Evolutionary conservation across 257 asterid species (phyloP).

Genomic region (Solanum virginianum): DNA sequence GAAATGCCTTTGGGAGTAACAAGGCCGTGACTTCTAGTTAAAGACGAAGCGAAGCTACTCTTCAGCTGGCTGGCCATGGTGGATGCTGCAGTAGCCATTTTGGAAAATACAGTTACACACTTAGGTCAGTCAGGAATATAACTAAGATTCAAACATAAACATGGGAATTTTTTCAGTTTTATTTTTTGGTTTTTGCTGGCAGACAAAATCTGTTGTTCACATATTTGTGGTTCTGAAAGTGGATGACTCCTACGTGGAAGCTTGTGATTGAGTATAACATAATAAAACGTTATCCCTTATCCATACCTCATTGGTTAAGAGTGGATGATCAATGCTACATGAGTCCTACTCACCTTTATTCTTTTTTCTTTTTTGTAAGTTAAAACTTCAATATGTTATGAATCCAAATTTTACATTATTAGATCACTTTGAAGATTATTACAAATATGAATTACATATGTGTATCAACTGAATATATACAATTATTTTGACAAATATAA

Average conservation of each 20-base stretch:
- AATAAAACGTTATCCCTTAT: background rate
- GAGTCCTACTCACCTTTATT: background rate
- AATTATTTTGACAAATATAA: too few species aligned
- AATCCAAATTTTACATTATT: background rate
- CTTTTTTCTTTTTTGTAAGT: background rate
- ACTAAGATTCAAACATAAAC: background rate
- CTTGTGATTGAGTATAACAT: background rate
- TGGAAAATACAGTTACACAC: background rate
- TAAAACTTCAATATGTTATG: background rate
- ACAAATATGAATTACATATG: background rate
- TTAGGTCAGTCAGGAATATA: slow-evolving; percentile 1
- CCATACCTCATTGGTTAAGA: background rate
- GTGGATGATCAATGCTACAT: background rate
- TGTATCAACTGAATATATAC: too few species aligned
- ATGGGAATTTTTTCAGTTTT: background rate
- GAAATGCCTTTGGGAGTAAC: slow-evolving; percentile 72
- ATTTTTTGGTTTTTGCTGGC: slow-evolving; percentile 40
- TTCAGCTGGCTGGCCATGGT: slow-evolving; percentile 80
- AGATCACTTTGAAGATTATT: background rate
- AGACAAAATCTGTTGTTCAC: slow-evolving; percentile 50
- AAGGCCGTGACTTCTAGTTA: slow-evolving; percentile 25
- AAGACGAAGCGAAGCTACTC: slow-evolving; percentile 44
- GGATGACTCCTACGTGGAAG: background rate
- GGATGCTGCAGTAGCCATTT: slow-evolving; percentile 74
- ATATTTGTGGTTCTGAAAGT: background rate